Base-by-base conservation (phyloP, 768 basidiomycete genomes). In the Boletellus sp. region DNA sequence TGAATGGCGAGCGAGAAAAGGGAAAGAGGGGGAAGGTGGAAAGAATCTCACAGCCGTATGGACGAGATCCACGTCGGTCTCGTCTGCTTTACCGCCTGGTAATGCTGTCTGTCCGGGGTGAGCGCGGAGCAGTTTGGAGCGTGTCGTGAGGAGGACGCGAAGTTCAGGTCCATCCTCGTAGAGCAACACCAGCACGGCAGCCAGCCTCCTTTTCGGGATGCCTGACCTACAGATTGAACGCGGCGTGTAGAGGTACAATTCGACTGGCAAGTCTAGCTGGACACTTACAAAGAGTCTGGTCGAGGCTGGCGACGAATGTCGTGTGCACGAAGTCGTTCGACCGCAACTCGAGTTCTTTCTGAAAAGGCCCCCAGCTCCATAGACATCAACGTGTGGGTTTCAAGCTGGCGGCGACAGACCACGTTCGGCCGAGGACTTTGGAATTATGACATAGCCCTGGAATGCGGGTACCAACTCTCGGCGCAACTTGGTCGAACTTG, bases 101-200 rank as follows among this genome's bases (percentile, higher is more conserved):
- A 93, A 66, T 1, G 90, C 90, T 4, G 88, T 90, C 62, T 91
- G 84, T 16, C 87, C 89, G 4, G 88, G 83, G 66, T 91, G 88
- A 0, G 84, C 80, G 24, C 87, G 73, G 11, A 91, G 73, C 3
- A 71, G 62, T 65, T 87, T 91, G 6, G 91, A 89, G 10, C 93
- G 80, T 4, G 93, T 95, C 1, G 93, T 95, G 47, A 95, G 71
- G 19, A 94, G 72, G 5, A 94, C 90, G 12, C 84, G 79, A 6
- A 94, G 69, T 38, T 77, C 67, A 16, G 80, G 85, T 4, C 71
- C 75, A n/a, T 78, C 70, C 64, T 94, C 87, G 54, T 83, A 94
- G 1, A 95, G 69, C 11, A 92, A 72, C 2, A 94, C 81, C 3
- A 94, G 75, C 0, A 94, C 90, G 8, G 88, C 88, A 5, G 83